Percentiles rank a stretch among this genome's conserved stretches.
These are phyloP conservation scores for Tetrahymena thermophila DNA, from an alignment of 73 alveolate genomes.

Conservation along the genomic window DNA sequence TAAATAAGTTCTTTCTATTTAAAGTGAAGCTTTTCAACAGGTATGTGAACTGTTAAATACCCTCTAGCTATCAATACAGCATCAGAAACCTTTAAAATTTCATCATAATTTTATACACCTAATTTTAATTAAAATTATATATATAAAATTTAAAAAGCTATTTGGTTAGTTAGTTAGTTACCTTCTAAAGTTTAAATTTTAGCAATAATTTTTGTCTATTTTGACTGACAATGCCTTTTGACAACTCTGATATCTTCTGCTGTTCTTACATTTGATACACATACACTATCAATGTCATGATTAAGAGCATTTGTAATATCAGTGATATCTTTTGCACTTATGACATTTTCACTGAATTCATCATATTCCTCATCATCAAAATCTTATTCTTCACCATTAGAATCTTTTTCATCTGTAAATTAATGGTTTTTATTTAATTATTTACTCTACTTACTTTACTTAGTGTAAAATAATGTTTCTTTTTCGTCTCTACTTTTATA, in stretches of 20 bases:
- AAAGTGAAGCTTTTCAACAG: constrained; percentile 18
- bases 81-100: constrained; percentile 27
- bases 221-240: background rate
- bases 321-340: constrained; percentile 22
- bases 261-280: constrained; percentile 19
- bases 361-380: constrained; percentile 9
- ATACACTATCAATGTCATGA: constrained; percentile 12
- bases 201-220: background rate
- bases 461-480: background rate
- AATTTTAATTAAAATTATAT: background rate
- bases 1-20: background rate
- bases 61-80: constrained; percentile 29
- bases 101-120: constrained; percentile 32
- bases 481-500: background rate
- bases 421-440: background rate
- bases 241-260: constrained; percentile 21
- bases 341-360: constrained; percentile 24
- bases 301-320: constrained; percentile 19
- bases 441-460: background rate
- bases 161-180: background rate
- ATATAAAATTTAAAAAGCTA: background rate
- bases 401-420: background rate
- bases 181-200: constrained; percentile 11
- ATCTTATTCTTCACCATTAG: background rate
- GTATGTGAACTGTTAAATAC: constrained; percentile 6